Evolutionary conservation across 148 eudicot genomes (phyloP), one percentile per base, ranked within the genome.

Genomic region (Silene uniflora): DNA sequence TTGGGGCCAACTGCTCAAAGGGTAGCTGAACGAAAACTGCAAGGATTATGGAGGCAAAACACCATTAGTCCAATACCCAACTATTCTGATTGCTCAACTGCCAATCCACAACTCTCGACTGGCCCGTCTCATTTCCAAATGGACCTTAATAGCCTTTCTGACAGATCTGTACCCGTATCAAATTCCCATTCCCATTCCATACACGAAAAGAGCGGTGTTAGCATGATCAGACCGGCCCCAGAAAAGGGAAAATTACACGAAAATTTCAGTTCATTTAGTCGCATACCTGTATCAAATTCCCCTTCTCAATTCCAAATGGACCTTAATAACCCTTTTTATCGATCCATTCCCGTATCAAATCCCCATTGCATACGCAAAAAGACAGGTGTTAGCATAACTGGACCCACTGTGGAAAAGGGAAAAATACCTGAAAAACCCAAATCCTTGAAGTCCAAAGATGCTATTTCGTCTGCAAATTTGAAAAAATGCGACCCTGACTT

Each of bases 1-100:
- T 83, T 93, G 76, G 98, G 98, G 80, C 88, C 89, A 16, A 88
- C 83, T 58, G 96, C 96, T 29, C 88, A 81, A 74, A 84, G 77
- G 83, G 76, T 93, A n/a, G 98, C 96, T 70, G 84, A 81, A 67
- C 74, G 77, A 44, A 93, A 88, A 80, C 59, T 90, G 62, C 78
- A 85, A 75, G 86, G 77, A 66, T 79, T 72, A 54, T 29, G 62
- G 12, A 68, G 44, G 49, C 68, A 66, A 44, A 12, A 29, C 66
- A 59, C 71, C 21, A 66, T 62, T 1, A 76, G 71, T 29, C 59
- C 62, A 23, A 9, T 32, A 42, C 39, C 72, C 10, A 69, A 64
- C 49, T 18, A 21, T 59, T 62, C 61, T 55, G 56, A 64, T 72
- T 76, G 49, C 42, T 59, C 66, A 24, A 13, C 49, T 24, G 6